phyloP scores from a whole-genome alignment of 768 basidiomycete genomes.

The Boletus rubropictus region DNA sequence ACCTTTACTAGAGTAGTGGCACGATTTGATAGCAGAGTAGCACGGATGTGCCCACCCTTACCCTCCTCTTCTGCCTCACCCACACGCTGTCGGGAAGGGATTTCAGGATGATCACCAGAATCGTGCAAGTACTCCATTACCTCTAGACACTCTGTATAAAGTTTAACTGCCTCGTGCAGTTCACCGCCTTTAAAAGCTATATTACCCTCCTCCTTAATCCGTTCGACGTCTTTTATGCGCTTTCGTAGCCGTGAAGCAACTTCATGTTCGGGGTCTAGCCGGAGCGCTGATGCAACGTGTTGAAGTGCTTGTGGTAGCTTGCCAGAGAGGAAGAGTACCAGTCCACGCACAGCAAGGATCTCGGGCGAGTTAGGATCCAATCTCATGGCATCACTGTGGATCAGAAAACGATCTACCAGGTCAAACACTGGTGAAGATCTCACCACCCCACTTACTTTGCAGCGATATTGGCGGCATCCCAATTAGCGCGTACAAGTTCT shows the following conservation, averaged over 20 bases:
- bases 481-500: constrained; percentile 62
- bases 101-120: not conserved
- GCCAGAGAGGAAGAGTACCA: constrained; percentile 69
- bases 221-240: constrained; percentile 77
- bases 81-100: constrained; percentile 43
- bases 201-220: constrained; percentile 83
- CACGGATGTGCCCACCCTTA: constrained; percentile 74
- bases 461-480: constrained; percentile 66
- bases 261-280: constrained; percentile 73
- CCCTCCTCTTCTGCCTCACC: constrained; percentile 66
- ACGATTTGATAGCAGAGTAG: constrained; percentile 75
- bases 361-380: constrained; percentile 72
- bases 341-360: constrained; percentile 68
- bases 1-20: constrained; percentile 80
- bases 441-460: constrained; percentile 55
- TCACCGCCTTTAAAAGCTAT: constrained; percentile 58
- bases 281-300: constrained; percentile 65
- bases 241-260: constrained; percentile 65
- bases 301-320: constrained; percentile 67
- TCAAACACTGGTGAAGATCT: constrained; percentile 3
- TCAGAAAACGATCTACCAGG: not conserved
- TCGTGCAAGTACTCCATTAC: constrained; percentile 32
- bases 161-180: constrained; percentile 56
- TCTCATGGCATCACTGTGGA: constrained; percentile 65
- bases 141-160: constrained; percentile 69